Evolutionary conservation across 2,329 filamentous ascomycete genomes (phyloP).

Genomic region (Claviceps fusiformis): DNA sequence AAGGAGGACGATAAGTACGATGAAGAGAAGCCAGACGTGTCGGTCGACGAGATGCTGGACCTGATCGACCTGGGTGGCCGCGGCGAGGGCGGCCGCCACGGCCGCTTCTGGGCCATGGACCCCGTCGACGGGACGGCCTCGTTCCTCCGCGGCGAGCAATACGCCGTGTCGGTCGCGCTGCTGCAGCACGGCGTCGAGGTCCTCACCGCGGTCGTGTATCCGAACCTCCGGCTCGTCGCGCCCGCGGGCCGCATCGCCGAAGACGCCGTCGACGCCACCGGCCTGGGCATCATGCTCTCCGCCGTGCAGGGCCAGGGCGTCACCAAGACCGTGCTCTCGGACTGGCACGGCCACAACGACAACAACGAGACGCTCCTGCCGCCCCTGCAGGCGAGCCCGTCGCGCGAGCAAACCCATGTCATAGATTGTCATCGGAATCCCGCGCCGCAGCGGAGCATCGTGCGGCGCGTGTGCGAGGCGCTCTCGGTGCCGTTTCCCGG

Average conservation of each 20-base stretch:
- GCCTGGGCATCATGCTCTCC: constrained; percentile 23
- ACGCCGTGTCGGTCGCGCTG: constrained; percentile 46
- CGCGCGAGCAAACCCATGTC: constrained; percentile 12
- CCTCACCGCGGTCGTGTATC: constrained; percentile 47
- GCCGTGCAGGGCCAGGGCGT: constrained; percentile 20
- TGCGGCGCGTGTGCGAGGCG: constrained; percentile 14
- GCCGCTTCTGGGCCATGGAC: constrained; percentile 47
- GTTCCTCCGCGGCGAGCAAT: constrained; percentile 48
- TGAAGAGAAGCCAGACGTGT: constrained; percentile 10
- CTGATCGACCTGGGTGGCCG: constrained; percentile 44
- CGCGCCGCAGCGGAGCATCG: constrained; percentile 19
- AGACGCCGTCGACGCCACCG: constrained; percentile 17
- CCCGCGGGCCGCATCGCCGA: constrained; percentile 21
- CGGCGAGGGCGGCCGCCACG: constrained; percentile 20
- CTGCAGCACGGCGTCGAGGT: constrained; percentile 42
- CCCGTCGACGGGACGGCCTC: constrained; percentile 52
- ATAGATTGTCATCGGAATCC: constrained; percentile 21
- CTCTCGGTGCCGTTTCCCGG: constrained; percentile 21
- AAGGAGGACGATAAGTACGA: not conserved
- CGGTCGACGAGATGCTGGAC: constrained; percentile 42
- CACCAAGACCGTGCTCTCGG: constrained; percentile 14
- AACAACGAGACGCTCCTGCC: constrained; percentile 9
- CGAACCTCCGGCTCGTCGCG: constrained; percentile 33
- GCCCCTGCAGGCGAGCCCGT: constrained; percentile 1
- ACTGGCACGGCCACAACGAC: constrained; percentile 2